A percentile compares a stretch with the other conserved stretches of the same genome.
phyloP scores from a whole-genome alignment of 2,329 filamentous ascomycete genomes.

The Phoma sp. region DNA sequence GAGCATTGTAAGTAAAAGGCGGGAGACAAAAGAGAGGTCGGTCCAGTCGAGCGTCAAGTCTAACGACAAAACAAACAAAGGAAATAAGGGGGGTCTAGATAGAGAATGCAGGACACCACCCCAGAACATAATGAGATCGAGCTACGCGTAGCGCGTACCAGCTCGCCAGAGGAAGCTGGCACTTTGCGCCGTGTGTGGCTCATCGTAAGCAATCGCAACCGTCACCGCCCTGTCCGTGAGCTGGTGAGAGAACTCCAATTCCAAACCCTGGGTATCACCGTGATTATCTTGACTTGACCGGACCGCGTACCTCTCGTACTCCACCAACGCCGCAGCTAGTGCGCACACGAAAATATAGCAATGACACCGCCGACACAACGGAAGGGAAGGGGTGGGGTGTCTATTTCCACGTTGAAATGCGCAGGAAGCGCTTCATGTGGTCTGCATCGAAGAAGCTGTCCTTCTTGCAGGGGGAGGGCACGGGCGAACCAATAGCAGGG shows the following conservation, averaged over 20 bases:
- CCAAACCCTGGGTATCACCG: constrained; percentile 19
- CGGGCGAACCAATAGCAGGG: constrained; percentile 13
- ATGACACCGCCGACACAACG: constrained; percentile 1
- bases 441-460: constrained; percentile 46
- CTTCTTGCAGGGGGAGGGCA: constrained; percentile 24
- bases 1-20: not conserved
- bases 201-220: constrained; percentile 14
- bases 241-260: constrained; percentile 19
- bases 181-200: constrained; percentile 23
- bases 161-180: constrained; percentile 34
- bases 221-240: constrained; percentile 13
- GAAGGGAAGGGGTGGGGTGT: not conserved
- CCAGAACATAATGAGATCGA: constrained; percentile 12
- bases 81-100: constrained; percentile 10
- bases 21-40: constrained; percentile 19
- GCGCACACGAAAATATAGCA: constrained; percentile 13
- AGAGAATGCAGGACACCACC: not conserved
- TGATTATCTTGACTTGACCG: constrained; percentile 19
- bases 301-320: constrained; percentile 16
- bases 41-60: constrained; percentile 20
- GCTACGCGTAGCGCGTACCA: constrained; percentile 4
- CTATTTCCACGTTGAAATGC: constrained; percentile 43
- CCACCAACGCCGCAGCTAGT: constrained; percentile 17
- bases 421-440: constrained; percentile 46
- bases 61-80: constrained; percentile 8